Evolutionary conservation across 2,329 filamentous ascomycete genomes (phyloP), one percentile per base, ranked within the genome.

Genomic region (Colletotrichum cuscutae): DNA sequence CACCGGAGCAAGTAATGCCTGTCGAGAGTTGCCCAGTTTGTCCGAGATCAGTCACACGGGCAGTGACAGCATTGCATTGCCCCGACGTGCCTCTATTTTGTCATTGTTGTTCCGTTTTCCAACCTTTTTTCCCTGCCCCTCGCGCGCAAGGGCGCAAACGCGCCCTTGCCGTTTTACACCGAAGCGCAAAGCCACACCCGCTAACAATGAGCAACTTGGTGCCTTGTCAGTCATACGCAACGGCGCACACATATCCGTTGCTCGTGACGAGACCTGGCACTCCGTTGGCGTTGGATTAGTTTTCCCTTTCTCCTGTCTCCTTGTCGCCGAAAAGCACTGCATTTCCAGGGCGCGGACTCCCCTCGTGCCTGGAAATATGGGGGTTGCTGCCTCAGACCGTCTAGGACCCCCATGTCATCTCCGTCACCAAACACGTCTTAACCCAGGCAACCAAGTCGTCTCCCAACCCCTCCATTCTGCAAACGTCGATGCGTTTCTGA

Each of bases 361-460:
- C 62, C 52, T 65, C 32, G 19, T 65, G 62, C 62, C 62, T 65
- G 62, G 11, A 65, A 63, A 19, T 9, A 56, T 56, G 53, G 53
- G 62, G 52, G 32, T n/a, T 28, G 42, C 19, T 32, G 42, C 42
- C 60, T 62, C n/a, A 26, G 22, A 13, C 6, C 28, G 46, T 37
- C 60, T 53, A 8, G 62, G 52, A n/a, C 62, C 60, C 62, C 62
- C 62, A 65, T 56, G 46, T 22, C 46, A 22, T 12, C 30, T 11
- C 13, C 30, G 30, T 64, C 22, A 24, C 49, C 49, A n/a, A 22
- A 22, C 42, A 49, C 42, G 42, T 49, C 42, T 49, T 37, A 30
- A 42, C 62, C 49, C 32, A 65, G 62, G 62, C 62, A 65, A 19
- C 24, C 32, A 22, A 65, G 42, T 22, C 24, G 15, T 35, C 37